Base-by-base conservation (phyloP, 2,329 filamentous ascomycete species). In the Colletotrichum trifolii region DNA sequence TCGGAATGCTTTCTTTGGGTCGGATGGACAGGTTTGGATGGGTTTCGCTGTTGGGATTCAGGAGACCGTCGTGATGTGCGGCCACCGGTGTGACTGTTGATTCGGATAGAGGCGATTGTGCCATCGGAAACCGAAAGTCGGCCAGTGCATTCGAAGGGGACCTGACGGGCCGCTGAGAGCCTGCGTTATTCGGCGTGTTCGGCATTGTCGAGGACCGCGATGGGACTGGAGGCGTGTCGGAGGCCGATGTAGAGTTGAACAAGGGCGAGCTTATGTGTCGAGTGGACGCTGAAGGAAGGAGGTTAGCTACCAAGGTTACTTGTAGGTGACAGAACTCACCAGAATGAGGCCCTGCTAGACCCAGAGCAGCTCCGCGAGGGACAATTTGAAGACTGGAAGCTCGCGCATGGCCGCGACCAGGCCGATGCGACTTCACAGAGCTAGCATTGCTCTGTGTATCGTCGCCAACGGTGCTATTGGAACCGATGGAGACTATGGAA, bases 311-410 rank as follows among this genome's bases (percentile, higher is more conserved):
- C 43, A 25, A 6, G 8, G 17, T 40, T 25, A 25, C 25, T 25
- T 25, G 25, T 39, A 10, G 8, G 42, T 13, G 12, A 15, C 43
- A 12, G 46, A n/a, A 59, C 81, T 71, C 75, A 85, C 77, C 79
- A 72, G 73, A 77, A 54, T 72, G 77, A 68, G 73, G 73, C 45
- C 77, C 73, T 10, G 73, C 25, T 35, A 64, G 38, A 11, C 69
- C 68, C 34, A 74, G 67, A 11, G 58, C 63, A 33, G 57, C 50
- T 34, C 73, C 67, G 67, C 83, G 83, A 50, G 88, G 82, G 68
- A 87, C 75, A 69, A 95, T 90, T 75, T 97, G 94, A 65, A 97
- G 79, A 80, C 94, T 97, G 33, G 92, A 88, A 42, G 93, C 93
- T 56, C 94, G 86, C 52, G 84, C 88, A 81, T 97, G 94, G 5